A percentile compares a stretch with the other conserved stretches of the same genome.
Evolutionary conservation across 345 rosid species (phyloP).

Genomic region (Trapa incisa): DNA sequence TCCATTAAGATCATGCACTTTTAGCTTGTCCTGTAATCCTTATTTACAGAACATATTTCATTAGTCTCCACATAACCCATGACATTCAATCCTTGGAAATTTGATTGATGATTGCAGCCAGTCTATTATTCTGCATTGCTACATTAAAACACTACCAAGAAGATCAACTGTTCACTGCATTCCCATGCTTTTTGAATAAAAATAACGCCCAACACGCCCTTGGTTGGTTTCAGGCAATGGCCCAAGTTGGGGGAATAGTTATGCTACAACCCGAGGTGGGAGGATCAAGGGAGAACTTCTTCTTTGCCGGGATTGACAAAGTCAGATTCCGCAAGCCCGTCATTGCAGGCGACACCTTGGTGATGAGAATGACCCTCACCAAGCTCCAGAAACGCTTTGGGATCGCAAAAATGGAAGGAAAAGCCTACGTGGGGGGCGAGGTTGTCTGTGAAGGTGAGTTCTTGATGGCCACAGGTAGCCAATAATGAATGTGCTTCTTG

Average conservation of each 20-base stretch:
- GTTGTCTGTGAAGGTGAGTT: conserved; percentile 90
- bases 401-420: conserved; percentile 94
- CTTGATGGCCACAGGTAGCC: conserved; percentile 64
- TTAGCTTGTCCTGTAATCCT: not conserved
- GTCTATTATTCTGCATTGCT: not conserved
- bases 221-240: conserved; percentile 62
- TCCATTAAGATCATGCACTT: not conserved
- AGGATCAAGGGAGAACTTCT: conserved; percentile 67
- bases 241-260: conserved; percentile 89
- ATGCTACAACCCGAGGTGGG: conserved; percentile 91
- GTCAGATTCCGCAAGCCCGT: conserved; percentile 95
- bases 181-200: not conserved
- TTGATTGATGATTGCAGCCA: not conserved
- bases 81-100: not conserved
- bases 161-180: not conserved
- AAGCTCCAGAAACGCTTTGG: conserved; percentile 86
- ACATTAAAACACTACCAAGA: not conserved
- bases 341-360: conserved; percentile 86
- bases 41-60: too few species aligned
- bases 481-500: not conserved
- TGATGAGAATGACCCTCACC: conserved; percentile 88
- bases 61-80: too few species aligned
- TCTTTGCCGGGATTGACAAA: conserved; percentile 88
- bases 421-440: conserved; percentile 83
- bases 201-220: conserved; percentile 3